Base-by-base conservation (phyloP, 257 asterid species). In the Fraxinus americana region DNA sequence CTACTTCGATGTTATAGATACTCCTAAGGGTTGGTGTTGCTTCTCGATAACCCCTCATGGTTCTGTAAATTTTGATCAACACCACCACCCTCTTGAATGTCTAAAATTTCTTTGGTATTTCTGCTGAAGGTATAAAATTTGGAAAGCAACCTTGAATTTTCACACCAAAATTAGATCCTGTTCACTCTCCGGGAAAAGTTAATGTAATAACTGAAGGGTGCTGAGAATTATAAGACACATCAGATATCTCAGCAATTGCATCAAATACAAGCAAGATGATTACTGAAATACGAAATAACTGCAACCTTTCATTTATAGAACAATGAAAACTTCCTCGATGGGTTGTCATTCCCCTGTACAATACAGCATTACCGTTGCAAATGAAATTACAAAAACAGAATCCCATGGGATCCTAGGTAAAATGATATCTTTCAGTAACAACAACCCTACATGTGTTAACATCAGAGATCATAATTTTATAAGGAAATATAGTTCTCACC, bases 401-500 rank as follows among this genome's bases (percentile, higher is more conserved):
- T 27, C 34, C 65, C 61, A 21, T 35, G 70, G 61, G 61, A 38
- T 48, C 71, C 67, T 30, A 9, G 0, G 75, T n/a, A 16, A 57
- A 63, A 72, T 27, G 35, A 68, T 43, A 68, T 10, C 73, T 57
- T 13, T 27, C 36, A 38, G 65, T 48, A 54, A 35, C 21, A 71
- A 70, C 27, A 65, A 59, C 52, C 73, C 69, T 68, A 34, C 59
- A 78, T 75, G 41, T 21, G 35, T 71, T 11, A 13, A 34, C 21
- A 5, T 19, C 76, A 19, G 35, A 71, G n/a, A 14, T 10, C 30
- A 74, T 14, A 19, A 34, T 69, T 74, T 61, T 70, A 50, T 52
- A 78, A 38, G 76, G 61, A 67, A 52, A 70, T 73, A 80, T 29
- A 66, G 77, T 74, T 67, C 92, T 87, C 81, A 95, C 99, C 41